Percentiles rank a stretch among this genome's conserved stretches.
Conservation (phyloP, 176 grass and related monocot genomes). For the Secale cereale region DNA sequence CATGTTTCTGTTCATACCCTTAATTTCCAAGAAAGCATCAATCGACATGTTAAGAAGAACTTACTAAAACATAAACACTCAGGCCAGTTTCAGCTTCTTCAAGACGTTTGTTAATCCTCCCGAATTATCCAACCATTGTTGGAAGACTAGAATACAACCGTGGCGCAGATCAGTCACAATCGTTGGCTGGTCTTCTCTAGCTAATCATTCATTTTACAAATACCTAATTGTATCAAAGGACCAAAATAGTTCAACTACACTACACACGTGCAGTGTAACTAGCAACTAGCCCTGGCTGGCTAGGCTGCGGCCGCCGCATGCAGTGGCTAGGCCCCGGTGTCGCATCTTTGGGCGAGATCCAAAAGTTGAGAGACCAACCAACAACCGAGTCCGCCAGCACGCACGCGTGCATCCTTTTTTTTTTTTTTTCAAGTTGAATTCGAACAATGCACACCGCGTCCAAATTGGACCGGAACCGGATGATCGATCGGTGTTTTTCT, state of each 20-base stretch:
- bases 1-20: too few species aligned
- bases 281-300: too few species aligned
- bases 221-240: not conserved
- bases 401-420: not conserved
- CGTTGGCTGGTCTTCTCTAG: not conserved
- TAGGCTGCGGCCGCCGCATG: conserved; percentile 8
- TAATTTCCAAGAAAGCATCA: too few species aligned
- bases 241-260: not conserved
- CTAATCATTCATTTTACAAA: not conserved
- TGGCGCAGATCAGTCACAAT: not conserved
- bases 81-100: not conserved
- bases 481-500: not conserved
- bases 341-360: not conserved
- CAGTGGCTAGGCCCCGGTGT: not conserved
- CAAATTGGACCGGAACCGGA: not conserved
- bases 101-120: not conserved
- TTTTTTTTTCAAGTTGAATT: not conserved
- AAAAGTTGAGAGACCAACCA: not conserved
- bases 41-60: too few species aligned
- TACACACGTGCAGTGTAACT: not conserved
- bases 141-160: too few species aligned
- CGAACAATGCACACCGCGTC: not conserved
- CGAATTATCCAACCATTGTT: not conserved
- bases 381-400: not conserved
- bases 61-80: not conserved